Base-by-base conservation (phyloP, 208 protist genomes). In the Novymonas esmeraldas region DNA sequence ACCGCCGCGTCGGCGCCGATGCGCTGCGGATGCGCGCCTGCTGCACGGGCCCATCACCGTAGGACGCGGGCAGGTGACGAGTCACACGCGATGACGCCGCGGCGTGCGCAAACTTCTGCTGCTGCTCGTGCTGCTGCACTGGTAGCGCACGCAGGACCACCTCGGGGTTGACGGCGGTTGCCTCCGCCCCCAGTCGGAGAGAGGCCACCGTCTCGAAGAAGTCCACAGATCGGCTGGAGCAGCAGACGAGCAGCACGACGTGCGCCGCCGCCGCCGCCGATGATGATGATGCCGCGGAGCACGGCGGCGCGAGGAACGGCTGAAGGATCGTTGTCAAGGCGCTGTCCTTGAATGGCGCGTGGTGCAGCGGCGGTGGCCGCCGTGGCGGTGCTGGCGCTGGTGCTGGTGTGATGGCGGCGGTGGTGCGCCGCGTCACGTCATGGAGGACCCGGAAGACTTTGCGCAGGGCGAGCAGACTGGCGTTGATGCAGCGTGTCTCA, bases 401-500 rank as follows among this genome's bases (percentile, higher is more conserved):
- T 11, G 44, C 38, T 64, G 57, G 51, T 52, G 48, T 16, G 41
- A 26, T 20, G 55, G 45, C 18, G 16, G 24, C 26, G 39, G 11
- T 18, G 36, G 9, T 48, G 24, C n/a, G 38, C 29, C 11, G 36
- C 6, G 51, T 57, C 0, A 58, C 51, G 31, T 76, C 49, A 42
- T 79, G 64, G 28, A 92, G 73, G 13, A 70, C 75, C 41, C 88
- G 87, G 6, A 95, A 76, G 7, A 95, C 90, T 49, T 92, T 88
- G 6, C 85, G 85, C 42, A 95, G 76, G 10, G 87, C 87, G 28
- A 95, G 77, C 54, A 95, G 71, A n/a, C 85, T 92, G 31, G 78
- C 81, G 76, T 95, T 95, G 63, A 95, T 95, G 73, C 74, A 71
- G 11, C 76, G 78, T 54, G 81, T 82, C 59, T 93, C 87, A 14